Percentiles rank a stretch among this genome's conserved stretches.
phyloP scores from a whole-genome alignment of 768 basidiomycete species.

The Psilocybe azurescens region DNA sequence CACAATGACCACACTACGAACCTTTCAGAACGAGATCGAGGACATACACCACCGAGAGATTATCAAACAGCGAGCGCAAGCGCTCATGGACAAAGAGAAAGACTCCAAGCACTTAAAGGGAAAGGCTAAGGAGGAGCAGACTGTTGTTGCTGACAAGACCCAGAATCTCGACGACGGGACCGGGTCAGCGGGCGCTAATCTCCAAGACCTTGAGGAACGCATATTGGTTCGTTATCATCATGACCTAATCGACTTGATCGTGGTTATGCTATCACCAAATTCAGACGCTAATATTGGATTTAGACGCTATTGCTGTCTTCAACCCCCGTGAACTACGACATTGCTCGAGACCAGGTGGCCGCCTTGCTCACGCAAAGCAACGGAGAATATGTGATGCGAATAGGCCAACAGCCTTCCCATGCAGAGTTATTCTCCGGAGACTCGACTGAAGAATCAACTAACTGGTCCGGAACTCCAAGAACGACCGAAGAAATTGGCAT shows the following conservation, averaged over 20 bases:
- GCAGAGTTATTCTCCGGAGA: constrained; percentile 61
- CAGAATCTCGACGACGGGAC: constrained; percentile 12
- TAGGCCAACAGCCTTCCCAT: constrained; percentile 71
- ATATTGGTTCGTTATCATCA: constrained; percentile 48
- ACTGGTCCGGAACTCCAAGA: constrained; percentile 59
- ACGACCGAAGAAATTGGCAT: constrained; percentile 57
- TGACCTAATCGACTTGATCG: constrained; percentile 5
- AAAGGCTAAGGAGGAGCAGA: constrained; percentile 44
- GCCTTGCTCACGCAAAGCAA: constrained; percentile 66
- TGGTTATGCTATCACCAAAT: constrained; percentile 1
- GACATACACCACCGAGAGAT: constrained; percentile 74
- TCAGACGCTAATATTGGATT: constrained; percentile 12
- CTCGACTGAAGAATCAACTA: constrained; percentile 47
- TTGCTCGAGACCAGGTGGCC: constrained; percentile 69
- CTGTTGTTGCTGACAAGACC: constrained; percentile 11
- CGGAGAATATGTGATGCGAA: constrained; percentile 78
- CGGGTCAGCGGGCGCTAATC: constrained; percentile 20
- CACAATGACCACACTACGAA: constrained; percentile 59
- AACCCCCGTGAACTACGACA: constrained; percentile 47
- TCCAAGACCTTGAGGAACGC: constrained; percentile 57
- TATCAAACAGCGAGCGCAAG: constrained; percentile 59
- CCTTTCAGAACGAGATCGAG: constrained; percentile 79
- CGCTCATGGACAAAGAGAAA: constrained; percentile 38
- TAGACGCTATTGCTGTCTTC: constrained; percentile 54
- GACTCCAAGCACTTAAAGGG: constrained; percentile 42